These are phyloP conservation scores for Coemansia sp. DNA, from an alignment of 192 early-diverging fungal genomes.

Conservation along the genomic window DNA sequence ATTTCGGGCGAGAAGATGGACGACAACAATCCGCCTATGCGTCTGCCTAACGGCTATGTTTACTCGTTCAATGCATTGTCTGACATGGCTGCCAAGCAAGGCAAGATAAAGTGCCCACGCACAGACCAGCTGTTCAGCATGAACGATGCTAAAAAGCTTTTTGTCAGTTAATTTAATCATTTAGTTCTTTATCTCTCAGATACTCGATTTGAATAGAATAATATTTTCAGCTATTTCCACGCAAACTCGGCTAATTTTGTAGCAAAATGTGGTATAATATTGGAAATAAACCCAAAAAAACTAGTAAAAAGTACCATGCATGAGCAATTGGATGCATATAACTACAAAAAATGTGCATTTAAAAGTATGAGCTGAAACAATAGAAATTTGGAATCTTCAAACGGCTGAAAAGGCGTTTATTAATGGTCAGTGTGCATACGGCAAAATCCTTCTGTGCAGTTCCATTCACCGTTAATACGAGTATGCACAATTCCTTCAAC, in stretches of 20 bases:
- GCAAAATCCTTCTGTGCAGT: neutral
- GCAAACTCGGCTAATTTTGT: too few relatives aligned
- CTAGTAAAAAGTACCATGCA: slow-evolving; percentile 33
- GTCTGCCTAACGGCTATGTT: slow-evolving; percentile 93
- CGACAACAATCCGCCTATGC: slow-evolving; percentile 94
- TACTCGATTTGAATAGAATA: neutral
- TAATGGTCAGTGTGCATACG: neutral
- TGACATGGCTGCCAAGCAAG: slow-evolving; percentile 67
- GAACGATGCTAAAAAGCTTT: slow-evolving; percentile 71
- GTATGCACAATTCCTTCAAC: neutral
- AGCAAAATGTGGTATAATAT: neutral
- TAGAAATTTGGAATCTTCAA: too few relatives aligned
- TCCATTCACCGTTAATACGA: neutral
- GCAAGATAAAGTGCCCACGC: slow-evolving; percentile 71
- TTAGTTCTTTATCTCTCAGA: neutral
- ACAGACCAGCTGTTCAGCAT: slow-evolving; percentile 61
- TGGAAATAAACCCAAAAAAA: neutral
- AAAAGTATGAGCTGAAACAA: neutral
- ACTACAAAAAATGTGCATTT: neutral
- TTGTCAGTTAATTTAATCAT: slow-evolving; percentile 58
- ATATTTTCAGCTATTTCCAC: too few relatives aligned
- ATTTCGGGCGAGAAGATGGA: slow-evolving; percentile 92
- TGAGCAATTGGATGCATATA: neutral
- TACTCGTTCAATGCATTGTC: slow-evolving; percentile 78
- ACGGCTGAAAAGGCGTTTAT: neutral